These are phyloP conservation scores for Austroboletus novae-zelandiae DNA, from an alignment of 1,284 basidiomycete species.

Conservation along the genomic window DNA sequence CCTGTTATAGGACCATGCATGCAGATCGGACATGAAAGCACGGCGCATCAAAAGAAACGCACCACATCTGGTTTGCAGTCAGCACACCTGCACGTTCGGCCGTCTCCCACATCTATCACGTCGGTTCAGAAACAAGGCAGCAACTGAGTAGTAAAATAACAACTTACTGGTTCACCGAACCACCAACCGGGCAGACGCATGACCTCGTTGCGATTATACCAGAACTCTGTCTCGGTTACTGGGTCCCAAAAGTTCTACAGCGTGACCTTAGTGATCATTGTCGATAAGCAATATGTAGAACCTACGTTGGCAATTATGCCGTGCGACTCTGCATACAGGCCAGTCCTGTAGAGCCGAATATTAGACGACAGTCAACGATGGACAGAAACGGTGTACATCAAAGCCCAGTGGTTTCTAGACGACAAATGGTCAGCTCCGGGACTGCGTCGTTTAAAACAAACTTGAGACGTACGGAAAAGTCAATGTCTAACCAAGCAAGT, in stretches of 20 bases:
- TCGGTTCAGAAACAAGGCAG: not conserved
- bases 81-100: conserved; percentile 70
- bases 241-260: conserved; percentile 86
- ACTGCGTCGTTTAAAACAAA: not conserved
- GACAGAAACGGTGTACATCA: conserved; percentile 52
- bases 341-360: conserved; percentile 58
- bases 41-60: conserved; percentile 17
- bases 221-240: conserved; percentile 54
- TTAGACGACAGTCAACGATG: not conserved
- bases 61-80: conserved; percentile 91
- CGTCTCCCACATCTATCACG: conserved; percentile 82
- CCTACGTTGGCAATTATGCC: conserved; percentile 87
- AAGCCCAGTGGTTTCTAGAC: conserved; percentile 78
- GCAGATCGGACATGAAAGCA: not conserved
- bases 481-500: conserved; percentile 53
- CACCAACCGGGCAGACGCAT: conserved; percentile 78
- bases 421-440: not conserved
- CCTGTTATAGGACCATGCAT: conserved; percentile 40
- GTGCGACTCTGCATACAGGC: conserved; percentile 82
- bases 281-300: conserved; percentile 1
- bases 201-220: conserved; percentile 62
- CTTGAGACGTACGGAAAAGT: conserved; percentile 80
- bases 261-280: not conserved
- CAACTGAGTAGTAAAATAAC: conserved; percentile 21
- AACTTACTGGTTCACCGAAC: conserved; percentile 80